A percentile compares a stretch with the other conserved stretches of the same genome.
Conservation (phyloP, 257 asterid genomes). For the Rubia yunnanensis region DNA sequence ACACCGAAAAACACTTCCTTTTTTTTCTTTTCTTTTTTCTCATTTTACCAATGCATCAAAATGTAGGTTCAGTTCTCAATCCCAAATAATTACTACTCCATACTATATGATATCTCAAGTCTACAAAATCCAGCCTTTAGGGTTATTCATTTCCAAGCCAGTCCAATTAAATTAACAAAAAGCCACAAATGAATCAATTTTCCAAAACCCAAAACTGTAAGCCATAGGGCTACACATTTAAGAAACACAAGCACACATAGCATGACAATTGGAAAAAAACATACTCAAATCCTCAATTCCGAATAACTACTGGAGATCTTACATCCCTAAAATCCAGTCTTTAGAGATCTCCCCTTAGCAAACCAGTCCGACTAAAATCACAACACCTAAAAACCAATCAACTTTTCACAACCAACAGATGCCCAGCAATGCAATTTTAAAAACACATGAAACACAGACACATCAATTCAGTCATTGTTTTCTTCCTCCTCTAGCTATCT, state of each 20-base stretch:
- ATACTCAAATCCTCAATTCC: too few relatives aligned
- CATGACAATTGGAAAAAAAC: too few relatives aligned
- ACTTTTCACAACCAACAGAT: neutral
- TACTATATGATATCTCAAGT: neutral
- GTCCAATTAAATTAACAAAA: neutral
- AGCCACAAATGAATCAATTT: too few relatives aligned
- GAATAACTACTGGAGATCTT: neutral
- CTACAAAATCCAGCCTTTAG: neutral
- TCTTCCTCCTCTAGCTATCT: too few relatives aligned
- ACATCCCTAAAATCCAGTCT: neutral
- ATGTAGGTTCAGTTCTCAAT: too few relatives aligned
- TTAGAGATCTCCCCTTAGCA: neutral
- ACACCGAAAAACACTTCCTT: too few relatives aligned
- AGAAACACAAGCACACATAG: too few relatives aligned
- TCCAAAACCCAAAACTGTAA: too few relatives aligned
- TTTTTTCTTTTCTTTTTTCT: too few relatives aligned
- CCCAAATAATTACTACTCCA: too few relatives aligned
- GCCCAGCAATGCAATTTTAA: neutral
- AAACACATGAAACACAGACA: too few relatives aligned
- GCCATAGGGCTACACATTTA: too few relatives aligned
- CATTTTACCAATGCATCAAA: neutral
- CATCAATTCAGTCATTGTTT: neutral
- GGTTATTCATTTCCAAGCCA: neutral
- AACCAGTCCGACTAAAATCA: neutral
- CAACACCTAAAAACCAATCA: neutral